Evolutionary conservation across 2,329 filamentous ascomycete genomes (phyloP), one percentile per base, ranked within the genome.

Genomic region (Pseudocercospora ulei): DNA sequence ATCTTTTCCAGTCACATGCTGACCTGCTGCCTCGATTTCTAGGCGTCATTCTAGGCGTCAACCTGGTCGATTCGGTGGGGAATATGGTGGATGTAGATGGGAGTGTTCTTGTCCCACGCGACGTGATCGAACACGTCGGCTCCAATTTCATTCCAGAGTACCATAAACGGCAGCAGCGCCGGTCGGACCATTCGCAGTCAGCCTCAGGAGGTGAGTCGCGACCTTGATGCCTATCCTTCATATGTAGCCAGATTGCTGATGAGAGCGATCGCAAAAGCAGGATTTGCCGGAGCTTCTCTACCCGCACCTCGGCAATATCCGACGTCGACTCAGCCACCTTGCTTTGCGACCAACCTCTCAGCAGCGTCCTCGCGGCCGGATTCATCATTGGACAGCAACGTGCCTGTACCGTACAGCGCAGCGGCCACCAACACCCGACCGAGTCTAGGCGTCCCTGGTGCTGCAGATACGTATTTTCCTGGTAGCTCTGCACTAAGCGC

Each of bases 61-160:
- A n/a, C n/a, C n/a, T n/a, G n/a, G n/a, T n/a, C n/a, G n/a, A n/a
- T n/a, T 26, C 34, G 34, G 16, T 18, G 9, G 34, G 34, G 16
- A 36, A 27, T 18, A 36, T 36, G 34, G 34, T 36, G 22, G 34
- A 36, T 27, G 34, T 27, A 16, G 19, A 11, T 36, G 34, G 34
- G 11, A 7, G 5, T 8, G 18, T 26, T 16, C 8, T 27, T 5
- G 34, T 36, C n/a, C 22, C 34, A 11, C 34, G 23, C 9, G 17
- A 18, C 7, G 14, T 27, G 17, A 18, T 36, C 33, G 22, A 25
- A 4, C 7, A 26, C 9, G 25, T 18, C 33, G 33, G 33, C 13
- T 2, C 20, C 3, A n/a, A n/a, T n/a, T 18, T 11, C 4, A 27
- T 36, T 2, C 23, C 34, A 12, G 24, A 12, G 14, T 36, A 19